A percentile compares a stretch with the other conserved stretches of the same genome.
Conservation (phyloP, 148 eudicot genomes). For the Limonium bicolor region DNA sequence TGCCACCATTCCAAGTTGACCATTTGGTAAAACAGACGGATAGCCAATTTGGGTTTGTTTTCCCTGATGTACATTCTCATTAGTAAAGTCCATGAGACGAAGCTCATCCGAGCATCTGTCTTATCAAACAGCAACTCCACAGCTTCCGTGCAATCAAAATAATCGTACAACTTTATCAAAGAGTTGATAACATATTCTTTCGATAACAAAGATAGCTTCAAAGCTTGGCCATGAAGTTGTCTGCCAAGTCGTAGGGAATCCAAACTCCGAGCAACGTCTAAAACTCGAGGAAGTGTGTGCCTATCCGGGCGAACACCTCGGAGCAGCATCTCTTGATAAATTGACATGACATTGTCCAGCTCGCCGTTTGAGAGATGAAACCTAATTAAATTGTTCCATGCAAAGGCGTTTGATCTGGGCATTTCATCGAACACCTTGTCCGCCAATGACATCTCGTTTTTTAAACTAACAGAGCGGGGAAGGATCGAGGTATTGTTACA, state of each 20-base stretch:
- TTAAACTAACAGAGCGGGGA: too few species aligned
- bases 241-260: constrained; percentile 28
- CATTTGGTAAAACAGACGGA: constrained; percentile 41
- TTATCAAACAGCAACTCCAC: constrained; percentile 33
- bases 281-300: constrained; percentile 54
- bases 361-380: constrained; percentile 26
- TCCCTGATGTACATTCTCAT: constrained; percentile 33
- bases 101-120: constrained; percentile 9
- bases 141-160: constrained; percentile 24
- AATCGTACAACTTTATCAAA: constrained; percentile 50
- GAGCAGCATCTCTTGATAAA: constrained; percentile 41
- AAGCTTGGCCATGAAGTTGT: constrained; percentile 49
- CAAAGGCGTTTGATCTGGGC: constrained; percentile 27
- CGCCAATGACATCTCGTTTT: constrained; percentile 4
- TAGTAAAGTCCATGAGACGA: constrained; percentile 40
- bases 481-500: too few species aligned
- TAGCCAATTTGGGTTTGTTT: constrained; percentile 25
- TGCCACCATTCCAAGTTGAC: constrained; percentile 15
- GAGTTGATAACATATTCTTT: constrained; percentile 46
- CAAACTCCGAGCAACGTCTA: constrained; percentile 27
- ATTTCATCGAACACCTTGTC: constrained; percentile 30
- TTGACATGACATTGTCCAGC: constrained; percentile 13
- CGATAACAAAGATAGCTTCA: constrained; percentile 33
- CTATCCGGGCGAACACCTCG: constrained; percentile 44
- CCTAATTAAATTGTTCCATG: constrained; percentile 48